phyloP scores from a whole-genome alignment of 306 rosid species.

The Chamaecrista fasciculata region DNA sequence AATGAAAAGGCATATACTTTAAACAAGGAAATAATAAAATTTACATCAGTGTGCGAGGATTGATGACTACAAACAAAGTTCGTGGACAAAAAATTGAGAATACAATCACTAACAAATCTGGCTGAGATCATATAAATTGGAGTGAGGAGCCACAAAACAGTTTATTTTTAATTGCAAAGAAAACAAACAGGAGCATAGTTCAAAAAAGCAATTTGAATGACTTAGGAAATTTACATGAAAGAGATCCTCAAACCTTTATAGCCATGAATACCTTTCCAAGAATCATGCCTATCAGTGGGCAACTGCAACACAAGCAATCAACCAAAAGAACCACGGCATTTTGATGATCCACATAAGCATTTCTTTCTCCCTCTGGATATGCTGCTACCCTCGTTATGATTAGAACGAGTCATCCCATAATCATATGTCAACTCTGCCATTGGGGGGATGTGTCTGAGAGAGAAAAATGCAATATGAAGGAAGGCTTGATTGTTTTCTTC shows the following conservation, averaged over 20 bases:
- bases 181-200: not conserved
- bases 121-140: not conserved
- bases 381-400: slow-evolving; percentile 25
- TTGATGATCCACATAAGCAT: slow-evolving; percentile 58
- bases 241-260: slow-evolving; percentile 32
- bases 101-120: not conserved
- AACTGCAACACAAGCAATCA: slow-evolving; percentile 33
- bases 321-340: slow-evolving; percentile 58
- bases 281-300: slow-evolving; percentile 17
- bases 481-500: slow-evolving; percentile 47
- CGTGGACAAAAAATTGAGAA: not conserved
- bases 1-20: not conserved
- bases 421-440: slow-evolving; percentile 70
- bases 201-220: not conserved
- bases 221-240: slow-evolving; percentile 15
- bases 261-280: slow-evolving; percentile 28
- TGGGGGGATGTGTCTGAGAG: slow-evolving; percentile 61
- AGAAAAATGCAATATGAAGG: slow-evolving; percentile 60
- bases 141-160: not conserved
- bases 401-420: slow-evolving; percentile 43
- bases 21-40: too few species aligned
- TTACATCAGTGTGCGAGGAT: not conserved
- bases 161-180: not conserved
- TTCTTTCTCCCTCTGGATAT: slow-evolving; percentile 37
- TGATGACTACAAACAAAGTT: not conserved